These are phyloP conservation scores for Astragalus glycyphyllos DNA, from an alignment of 306 rosid species.

Conservation along the genomic window DNA sequence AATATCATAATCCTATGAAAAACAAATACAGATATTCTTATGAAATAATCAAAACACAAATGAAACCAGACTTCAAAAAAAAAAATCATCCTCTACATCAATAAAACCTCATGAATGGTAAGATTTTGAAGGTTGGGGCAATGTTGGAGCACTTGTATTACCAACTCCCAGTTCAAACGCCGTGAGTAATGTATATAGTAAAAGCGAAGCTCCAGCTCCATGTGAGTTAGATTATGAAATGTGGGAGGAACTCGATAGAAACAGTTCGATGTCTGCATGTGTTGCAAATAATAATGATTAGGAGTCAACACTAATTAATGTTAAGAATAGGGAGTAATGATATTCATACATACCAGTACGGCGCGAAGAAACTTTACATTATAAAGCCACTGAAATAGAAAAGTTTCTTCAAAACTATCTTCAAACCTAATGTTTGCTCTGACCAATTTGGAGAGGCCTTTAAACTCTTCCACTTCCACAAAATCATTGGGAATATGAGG, in stretches of 20 bases:
- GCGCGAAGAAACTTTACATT: neutral
- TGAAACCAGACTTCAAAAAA: neutral
- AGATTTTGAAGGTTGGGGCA: slow-evolving; percentile 8
- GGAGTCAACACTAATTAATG: neutral
- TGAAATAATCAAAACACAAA: neutral
- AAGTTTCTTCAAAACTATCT: too few species aligned
- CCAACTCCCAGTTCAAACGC: neutral
- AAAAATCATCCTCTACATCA: neutral
- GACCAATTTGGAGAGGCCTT: neutral
- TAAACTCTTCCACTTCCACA: neutral
- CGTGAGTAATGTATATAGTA: neutral
- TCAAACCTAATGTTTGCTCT: neutral
- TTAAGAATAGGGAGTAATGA: neutral
- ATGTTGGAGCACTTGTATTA: neutral
- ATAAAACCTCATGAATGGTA: neutral
- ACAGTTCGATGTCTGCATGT: neutral
- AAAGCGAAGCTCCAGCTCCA: neutral
- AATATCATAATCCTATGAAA: too few species aligned
- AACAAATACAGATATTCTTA: too few species aligned
- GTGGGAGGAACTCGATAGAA: neutral
- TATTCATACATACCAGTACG: neutral
- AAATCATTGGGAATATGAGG: neutral
- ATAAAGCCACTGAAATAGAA: neutral
- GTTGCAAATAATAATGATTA: too few species aligned
- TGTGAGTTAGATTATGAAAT: neutral